Base-by-base conservation (phyloP, 441 rosid species). In the Corymbia citriodora region DNA sequence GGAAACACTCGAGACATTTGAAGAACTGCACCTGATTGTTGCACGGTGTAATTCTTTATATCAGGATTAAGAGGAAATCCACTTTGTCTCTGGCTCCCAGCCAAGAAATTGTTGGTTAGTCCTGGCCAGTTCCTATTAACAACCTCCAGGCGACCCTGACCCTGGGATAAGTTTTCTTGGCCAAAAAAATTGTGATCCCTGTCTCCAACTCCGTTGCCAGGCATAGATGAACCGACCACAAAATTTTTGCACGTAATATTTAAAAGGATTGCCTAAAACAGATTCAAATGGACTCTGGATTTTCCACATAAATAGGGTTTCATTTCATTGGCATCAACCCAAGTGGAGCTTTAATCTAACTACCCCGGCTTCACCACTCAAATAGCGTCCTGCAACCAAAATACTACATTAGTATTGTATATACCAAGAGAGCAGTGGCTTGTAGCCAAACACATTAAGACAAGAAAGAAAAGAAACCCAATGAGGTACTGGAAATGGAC, bases 131-230 rank as follows among this genome's bases (percentile, higher is more conserved):
- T 93, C 90, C 95, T 93, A 48, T 95, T 97, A 91, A 92, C 93
- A 88, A 93, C 93, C 92, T 93, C 96, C 36, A 96, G 92, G 55
- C 93, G 95, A 88, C 92, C 95, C 92, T 95, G 97, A 91, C 92
- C 94, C 92, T 93, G 96, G 88, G 96, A 92, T 91, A 93, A 91
- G 89, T 93, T 94, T 82, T 96, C 98, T 90, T 95, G 96, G 91
- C 95, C 97, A 94, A 96, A 94, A 93, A 96, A 94, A 94, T 96
- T 95, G 93, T 95, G 97, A 93, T 94, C 95, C 94, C 95, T 94
- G 91, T 97, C 99, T 93, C 96, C 99, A 94, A 92, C 93, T 95
- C 96, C 96, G 96, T 97, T 95, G 93, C 96, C 99, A 96, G 99
- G 98, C 99, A 97, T 97, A 94, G 97, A 95, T 95, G 92, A 94